Evolutionary conservation across 352 stramenopile species (phyloP), one percentile per base, ranked within the genome.

Genomic region (Phytopythium chamaehyphon): DNA sequence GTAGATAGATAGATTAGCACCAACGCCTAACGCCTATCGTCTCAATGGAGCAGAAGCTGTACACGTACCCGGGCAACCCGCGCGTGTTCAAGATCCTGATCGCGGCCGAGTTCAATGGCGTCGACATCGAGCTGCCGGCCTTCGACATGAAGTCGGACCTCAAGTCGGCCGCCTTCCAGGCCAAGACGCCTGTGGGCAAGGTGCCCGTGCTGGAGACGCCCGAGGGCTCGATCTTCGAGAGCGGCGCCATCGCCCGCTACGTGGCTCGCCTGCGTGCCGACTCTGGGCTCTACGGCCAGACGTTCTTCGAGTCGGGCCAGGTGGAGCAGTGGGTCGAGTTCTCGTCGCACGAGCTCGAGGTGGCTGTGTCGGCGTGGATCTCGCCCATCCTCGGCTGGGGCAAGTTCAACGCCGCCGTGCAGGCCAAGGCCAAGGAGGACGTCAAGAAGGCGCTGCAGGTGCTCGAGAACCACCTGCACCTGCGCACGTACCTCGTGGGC

Each of bases 291-390:
- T 78, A 88, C 47, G 95, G 94, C 51, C 73, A 73, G 55, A 90
- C 78, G 23, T 95, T 96, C 57, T 96, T 97, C 66, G 84, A 97
- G 62, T 87, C 93, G 48, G 90, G 69, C 40, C 79, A 96, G 69
- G 78, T 98, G 31, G 87, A 98, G 63, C 59, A 76, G 19, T 98
- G 94, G 94, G 82, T 98, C n/a, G 94, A 98, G 63, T 98, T 96
- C 66, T 79, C 67, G 35, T 58, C 72, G 23, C 74, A 96, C 62
- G 82, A 98, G 72, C 49, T 98, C 10, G 94, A 98, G 67, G 70
- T 97, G 11, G 86, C 94, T 6, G 74, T 89, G 24, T 87, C 80
- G 55, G 64, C 89, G 37, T 96, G 88, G 79, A 59, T 95, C 47
- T 95, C 96, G 72, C 90, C 93, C 3, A 81, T 98, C 36, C 68